Evolutionary conservation across 768 basidiomycete genomes (phyloP).

Genomic region (Lactarius trivialis): DNA sequence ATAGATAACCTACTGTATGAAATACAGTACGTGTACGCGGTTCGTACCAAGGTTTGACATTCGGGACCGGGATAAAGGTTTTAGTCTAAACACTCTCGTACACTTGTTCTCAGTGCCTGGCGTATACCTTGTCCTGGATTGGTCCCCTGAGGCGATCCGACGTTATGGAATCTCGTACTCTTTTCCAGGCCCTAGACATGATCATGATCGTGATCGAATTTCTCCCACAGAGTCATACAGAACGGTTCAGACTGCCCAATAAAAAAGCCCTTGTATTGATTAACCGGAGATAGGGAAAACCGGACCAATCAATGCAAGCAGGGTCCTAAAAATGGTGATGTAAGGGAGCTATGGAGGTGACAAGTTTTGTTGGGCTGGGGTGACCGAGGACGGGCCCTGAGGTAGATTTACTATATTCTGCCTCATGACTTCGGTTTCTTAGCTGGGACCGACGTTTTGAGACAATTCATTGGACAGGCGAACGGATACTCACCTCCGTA

Average conservation of each 20-base stretch:
- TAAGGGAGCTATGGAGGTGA: background rate
- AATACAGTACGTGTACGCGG: background rate
- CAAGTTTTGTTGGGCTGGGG: background rate
- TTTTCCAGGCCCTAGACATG: background rate
- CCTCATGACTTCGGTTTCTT: constrained; percentile 17
- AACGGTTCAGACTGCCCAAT: background rate
- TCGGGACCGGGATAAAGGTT: background rate
- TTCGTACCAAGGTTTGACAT: background rate
- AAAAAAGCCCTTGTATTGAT: background rate
- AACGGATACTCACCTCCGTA: constrained; percentile 66
- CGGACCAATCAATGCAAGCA: background rate
- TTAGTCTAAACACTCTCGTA: background rate
- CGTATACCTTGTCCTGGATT: background rate
- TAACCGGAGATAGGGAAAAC: background rate
- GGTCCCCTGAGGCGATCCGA: background rate
- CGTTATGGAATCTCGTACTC: background rate
- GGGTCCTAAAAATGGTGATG: background rate
- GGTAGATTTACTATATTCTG: background rate
- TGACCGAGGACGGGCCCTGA: constrained; percentile 2
- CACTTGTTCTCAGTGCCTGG: background rate
- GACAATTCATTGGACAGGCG: background rate
- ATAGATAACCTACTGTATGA: background rate
- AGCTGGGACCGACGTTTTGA: constrained; percentile 2
- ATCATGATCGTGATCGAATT: background rate
- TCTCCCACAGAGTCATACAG: background rate